A percentile compares a stretch with the other conserved stretches of the same genome.
phyloP scores from a whole-genome alignment of 306 rosid genomes.

The Ormosia semicastrata region DNA sequence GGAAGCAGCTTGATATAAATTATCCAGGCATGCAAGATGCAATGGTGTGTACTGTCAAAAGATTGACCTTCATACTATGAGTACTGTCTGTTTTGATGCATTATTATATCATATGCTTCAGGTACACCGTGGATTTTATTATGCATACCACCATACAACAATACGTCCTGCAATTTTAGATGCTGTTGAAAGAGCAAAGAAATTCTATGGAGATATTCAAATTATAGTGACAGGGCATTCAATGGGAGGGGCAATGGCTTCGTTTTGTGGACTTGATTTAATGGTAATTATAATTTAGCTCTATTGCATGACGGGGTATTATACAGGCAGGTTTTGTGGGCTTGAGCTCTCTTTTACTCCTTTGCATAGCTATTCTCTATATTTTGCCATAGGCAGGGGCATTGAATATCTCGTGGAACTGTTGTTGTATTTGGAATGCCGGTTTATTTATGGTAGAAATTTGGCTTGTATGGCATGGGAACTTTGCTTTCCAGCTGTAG shows the following conservation, averaged over 20 bases:
- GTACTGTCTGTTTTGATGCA: constrained; percentile 28
- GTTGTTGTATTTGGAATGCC: background rate
- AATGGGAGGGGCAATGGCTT: constrained; percentile 99
- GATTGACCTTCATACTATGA: constrained; percentile 12
- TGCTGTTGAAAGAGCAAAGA: constrained; percentile 75
- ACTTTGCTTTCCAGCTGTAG: no score
- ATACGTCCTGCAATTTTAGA: constrained; percentile 77
- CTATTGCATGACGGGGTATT: constrained; percentile 6
- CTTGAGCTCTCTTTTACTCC: background rate
- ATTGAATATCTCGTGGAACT: constrained; percentile 11
- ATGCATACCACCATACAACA: constrained; percentile 90
- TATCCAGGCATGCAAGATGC: constrained; percentile 96
- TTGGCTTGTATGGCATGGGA: background rate
- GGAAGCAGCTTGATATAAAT: constrained; percentile 90
- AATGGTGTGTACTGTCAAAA: constrained; percentile 55
- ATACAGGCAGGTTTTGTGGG: constrained; percentile 18
- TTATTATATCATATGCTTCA: constrained; percentile 26
- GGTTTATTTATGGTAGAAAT: background rate
- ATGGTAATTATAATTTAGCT: constrained; percentile 48
- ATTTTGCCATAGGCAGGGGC: background rate
- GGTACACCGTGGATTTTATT: constrained; percentile 97
- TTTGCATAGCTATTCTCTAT: background rate
- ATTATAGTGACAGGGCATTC: constrained; percentile 87
- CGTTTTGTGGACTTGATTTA: constrained; percentile 93
- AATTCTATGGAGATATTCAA: constrained; percentile 62